Conservation (phyloP, 2,329 filamentous ascomycete genomes). For the Blastomyces emzantsi region DNA sequence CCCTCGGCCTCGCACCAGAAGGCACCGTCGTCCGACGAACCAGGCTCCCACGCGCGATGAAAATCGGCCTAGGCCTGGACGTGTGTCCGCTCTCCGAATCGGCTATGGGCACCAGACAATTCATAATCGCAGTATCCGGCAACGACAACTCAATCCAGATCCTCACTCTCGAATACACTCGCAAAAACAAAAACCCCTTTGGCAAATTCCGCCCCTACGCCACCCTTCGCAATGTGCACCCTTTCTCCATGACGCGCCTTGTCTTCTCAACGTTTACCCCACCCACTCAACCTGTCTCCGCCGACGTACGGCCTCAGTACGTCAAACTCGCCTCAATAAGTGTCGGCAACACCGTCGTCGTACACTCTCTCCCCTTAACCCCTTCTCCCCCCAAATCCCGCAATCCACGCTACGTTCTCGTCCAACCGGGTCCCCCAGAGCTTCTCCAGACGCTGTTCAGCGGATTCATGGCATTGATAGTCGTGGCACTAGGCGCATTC, state of each 20-base stretch:
- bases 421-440: conserved; percentile 48
- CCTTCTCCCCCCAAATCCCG: conserved; percentile 36
- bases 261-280: conserved; percentile 45
- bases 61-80: conserved; percentile 68
- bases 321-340: conserved; percentile 74
- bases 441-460: conserved; percentile 46
- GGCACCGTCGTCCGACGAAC: conserved; percentile 44
- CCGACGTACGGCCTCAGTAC: conserved; percentile 46
- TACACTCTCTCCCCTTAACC: conserved; percentile 66
- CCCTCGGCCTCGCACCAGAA: conserved; percentile 23
- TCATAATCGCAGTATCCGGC: conserved; percentile 69
- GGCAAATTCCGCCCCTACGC: conserved; percentile 43
- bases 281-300: conserved; percentile 41
- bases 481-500: conserved; percentile 55
- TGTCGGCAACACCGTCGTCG: conserved; percentile 67
- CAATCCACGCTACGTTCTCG: conserved; percentile 60
- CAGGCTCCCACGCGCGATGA: conserved; percentile 58
- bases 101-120: conserved; percentile 59
- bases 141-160: conserved; percentile 71
- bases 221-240: conserved; percentile 47
- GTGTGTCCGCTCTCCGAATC: conserved; percentile 58
- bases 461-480: conserved; percentile 49
- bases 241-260: conserved; percentile 50
- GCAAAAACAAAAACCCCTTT: conserved; percentile 33
- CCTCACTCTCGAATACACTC: conserved; percentile 63